phyloP scores from a whole-genome alignment of 2,329 filamentous ascomycete genomes.

The Trichoderma koningii region DNA sequence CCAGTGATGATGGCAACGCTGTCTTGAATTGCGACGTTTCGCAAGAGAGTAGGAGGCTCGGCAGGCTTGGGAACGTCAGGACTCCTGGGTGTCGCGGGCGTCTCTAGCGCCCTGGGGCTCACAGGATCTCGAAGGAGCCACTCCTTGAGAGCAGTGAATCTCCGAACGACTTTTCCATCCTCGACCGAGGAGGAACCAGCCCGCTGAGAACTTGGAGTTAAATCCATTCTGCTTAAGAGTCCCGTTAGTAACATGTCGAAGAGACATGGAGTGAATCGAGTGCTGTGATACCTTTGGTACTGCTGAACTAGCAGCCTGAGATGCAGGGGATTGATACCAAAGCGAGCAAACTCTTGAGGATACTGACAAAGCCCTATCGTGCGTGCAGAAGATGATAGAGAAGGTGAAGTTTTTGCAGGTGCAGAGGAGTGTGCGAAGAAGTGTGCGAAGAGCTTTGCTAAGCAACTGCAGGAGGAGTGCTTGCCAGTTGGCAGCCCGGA shows the following conservation, averaged over 20 bases:
- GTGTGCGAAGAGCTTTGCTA: background rate
- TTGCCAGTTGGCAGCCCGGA: conserved; percentile 14
- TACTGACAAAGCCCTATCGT: background rate
- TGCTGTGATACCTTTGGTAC: background rate
- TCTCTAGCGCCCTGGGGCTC: background rate
- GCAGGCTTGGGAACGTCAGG: background rate
- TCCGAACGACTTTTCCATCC: background rate
- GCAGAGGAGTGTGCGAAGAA: background rate
- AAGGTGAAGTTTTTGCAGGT: background rate
- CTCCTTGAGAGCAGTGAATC: background rate
- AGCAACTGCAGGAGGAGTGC: conserved; percentile 1
- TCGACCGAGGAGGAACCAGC: background rate
- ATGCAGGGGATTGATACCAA: background rate
- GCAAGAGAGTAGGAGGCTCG: background rate
- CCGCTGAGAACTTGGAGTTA: background rate
- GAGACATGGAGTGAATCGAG: background rate
- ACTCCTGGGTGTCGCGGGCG: no score
- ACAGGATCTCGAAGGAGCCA: conserved; percentile 12
- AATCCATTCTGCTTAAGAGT: background rate
- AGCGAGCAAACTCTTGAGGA: background rate
- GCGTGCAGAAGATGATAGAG: background rate
- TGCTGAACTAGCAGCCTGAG: background rate
- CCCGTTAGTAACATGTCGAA: background rate
- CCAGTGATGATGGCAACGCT: background rate
- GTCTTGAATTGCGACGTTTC: background rate